Percentiles rank a stretch among this genome's conserved stretches.
phyloP scores from a whole-genome alignment of 2,329 filamentous ascomycete species.

The Ophiocordyceps unilateralis region DNA sequence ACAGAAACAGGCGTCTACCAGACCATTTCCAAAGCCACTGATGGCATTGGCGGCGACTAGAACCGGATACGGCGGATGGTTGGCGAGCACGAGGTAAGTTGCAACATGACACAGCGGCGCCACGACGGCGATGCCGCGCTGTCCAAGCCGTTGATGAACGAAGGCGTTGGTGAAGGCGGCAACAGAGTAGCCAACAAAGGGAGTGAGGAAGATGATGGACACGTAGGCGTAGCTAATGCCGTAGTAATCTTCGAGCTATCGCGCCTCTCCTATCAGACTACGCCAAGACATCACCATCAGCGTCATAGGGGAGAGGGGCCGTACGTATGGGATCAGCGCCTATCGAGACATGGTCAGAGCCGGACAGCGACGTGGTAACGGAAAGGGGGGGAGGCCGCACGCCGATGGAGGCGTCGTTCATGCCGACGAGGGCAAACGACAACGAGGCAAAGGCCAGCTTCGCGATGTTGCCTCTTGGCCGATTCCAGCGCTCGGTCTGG shows the following conservation, averaged over 20 bases:
- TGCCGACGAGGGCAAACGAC: constrained; percentile 41
- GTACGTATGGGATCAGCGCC: constrained; percentile 20
- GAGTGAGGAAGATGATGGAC: constrained; percentile 46
- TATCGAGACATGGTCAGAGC: constrained; percentile 1
- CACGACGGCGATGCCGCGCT: constrained; percentile 48
- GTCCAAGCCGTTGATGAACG: constrained; percentile 43
- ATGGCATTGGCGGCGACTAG: constrained; percentile 45
- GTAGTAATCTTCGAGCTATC: constrained; percentile 43
- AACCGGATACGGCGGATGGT: constrained; percentile 48
- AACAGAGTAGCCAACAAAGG: constrained; percentile 43
- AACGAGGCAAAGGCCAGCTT: constrained; percentile 29
- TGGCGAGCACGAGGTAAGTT: constrained; percentile 39
- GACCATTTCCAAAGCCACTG: constrained; percentile 49
- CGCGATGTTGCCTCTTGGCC: constrained; percentile 14
- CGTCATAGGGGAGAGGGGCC: constrained; percentile 2
- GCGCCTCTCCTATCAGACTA: neutral
- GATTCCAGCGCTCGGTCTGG: constrained; percentile 17
- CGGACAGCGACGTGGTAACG: neutral
- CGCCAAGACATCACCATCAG: too few species aligned
- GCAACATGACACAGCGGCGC: constrained; percentile 42
- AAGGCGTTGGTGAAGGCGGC: constrained; percentile 43
- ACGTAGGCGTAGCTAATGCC: constrained; percentile 39
- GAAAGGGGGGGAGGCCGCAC: constrained; percentile 15
- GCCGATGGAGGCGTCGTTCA: constrained; percentile 45
- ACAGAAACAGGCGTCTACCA: constrained; percentile 35